Evolutionary conservation across 2,329 filamentous ascomycete species (phyloP), one percentile per base, ranked within the genome.

Genomic region (Penicillium sumatraense): DNA sequence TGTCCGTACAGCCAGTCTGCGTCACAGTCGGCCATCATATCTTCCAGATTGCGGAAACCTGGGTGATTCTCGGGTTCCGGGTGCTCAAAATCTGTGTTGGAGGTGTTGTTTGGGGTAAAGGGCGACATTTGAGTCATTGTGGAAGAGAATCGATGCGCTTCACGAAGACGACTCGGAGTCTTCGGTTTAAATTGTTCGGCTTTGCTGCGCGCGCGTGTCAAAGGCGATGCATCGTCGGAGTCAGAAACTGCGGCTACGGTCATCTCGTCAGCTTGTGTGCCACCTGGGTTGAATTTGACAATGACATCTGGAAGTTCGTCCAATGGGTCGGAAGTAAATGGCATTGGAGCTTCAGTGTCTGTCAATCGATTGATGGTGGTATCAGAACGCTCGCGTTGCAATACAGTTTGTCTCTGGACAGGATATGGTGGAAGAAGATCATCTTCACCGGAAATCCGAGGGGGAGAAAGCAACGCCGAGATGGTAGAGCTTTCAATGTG

Each of bases 161-260:
- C 70, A 40, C 75, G 73, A 35, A 79, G 71, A 5, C 74, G 68
- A 56, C 76, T 78, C 3, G 75, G 75, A 5, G 69, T 73, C 56
- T 75, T 75, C 1, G 77, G 77, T 42, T 75, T 76, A 64, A 77
- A 76, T 40, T 73, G 74, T 57, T 77, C 70, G 2, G 73, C 73
- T 41, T 70, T 68, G 38, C 68, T 68, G 36, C 73, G 70, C 42
- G 66, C 71, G 49, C 68, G 70, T n/a, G 66, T 72, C n/a, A 76
- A 21, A 0, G 55, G 71, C 16, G 40, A 18, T 7, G 48, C 20
- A 26, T 63, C 63, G 9, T 60, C 59, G 14, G 66, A 58, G 10
- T 68, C 63, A 26, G 61, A 54, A 26, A 61, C 47, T 23, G 51
- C 47, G 23, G 55, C 55, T 53, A 56, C 56, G 31, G 45, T 49